Conservation (phyloP, 805 yeast species). For the Scheffersomyces coipomensis region DNA sequence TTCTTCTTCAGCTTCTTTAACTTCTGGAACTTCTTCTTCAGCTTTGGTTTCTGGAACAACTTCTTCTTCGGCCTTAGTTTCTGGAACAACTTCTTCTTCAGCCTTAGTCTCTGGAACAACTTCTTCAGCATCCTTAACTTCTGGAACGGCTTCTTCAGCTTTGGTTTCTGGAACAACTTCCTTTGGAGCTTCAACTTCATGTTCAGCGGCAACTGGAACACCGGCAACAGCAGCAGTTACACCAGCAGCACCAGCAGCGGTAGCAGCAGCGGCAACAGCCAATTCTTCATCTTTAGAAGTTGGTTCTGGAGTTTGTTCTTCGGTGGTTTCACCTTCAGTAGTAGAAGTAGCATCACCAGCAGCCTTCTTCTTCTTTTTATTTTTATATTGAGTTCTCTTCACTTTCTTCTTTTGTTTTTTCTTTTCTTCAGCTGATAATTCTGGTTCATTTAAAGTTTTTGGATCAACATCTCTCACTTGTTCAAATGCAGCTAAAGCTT, state of each 20-base stretch:
- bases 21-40: constrained; percentile 8
- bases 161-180: constrained; percentile 11
- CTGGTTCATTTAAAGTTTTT: constrained; percentile 49
- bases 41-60: constrained; percentile 6
- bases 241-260: constrained; percentile 7
- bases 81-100: constrained; percentile 6
- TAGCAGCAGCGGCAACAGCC: constrained; percentile 8
- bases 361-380: constrained; percentile 35
- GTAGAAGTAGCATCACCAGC: constrained; percentile 9
- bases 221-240: constrained; percentile 13
- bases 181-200: constrained; percentile 11
- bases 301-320: constrained; percentile 21
- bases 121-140: constrained; percentile 7
- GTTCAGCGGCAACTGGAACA: constrained; percentile 10
- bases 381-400: constrained; percentile 41
- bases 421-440: constrained; percentile 31
- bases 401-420: constrained; percentile 45
- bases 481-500: constrained; percentile 63
- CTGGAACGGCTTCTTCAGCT: constrained; percentile 7
- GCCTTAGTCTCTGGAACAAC: constrained; percentile 10
- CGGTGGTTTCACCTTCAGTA: constrained; percentile 13
- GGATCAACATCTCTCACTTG: constrained; percentile 51
- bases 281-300: constrained; percentile 6
- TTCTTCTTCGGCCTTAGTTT: constrained; percentile 1
- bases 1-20: constrained; percentile 9